A percentile compares a stretch with the other conserved stretches of the same genome.
Evolutionary conservation across 495 filamentous ascomycete genomes (phyloP).

Genomic region (Achaetomiella virescens): DNA sequence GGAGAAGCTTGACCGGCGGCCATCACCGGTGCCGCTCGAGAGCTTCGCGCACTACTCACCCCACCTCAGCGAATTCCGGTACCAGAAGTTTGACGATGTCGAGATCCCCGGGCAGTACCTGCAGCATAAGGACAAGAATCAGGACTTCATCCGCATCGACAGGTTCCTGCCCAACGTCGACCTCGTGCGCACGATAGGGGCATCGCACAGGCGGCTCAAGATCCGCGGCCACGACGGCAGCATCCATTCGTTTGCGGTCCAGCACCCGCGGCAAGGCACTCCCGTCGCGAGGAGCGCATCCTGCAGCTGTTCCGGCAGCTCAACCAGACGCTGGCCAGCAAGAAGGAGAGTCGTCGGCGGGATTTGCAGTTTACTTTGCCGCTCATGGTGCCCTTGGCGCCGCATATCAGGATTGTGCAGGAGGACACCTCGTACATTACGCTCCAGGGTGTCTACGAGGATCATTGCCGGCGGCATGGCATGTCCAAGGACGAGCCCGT

Average conservation of each 20-base stretch:
- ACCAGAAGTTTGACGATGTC: slow-evolving; percentile 96
- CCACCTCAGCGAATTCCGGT: slow-evolving; percentile 91
- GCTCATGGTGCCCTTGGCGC: slow-evolving; percentile 87
- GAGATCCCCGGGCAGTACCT: slow-evolving; percentile 97
- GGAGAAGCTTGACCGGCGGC: slow-evolving; percentile 89
- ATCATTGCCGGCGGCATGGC: slow-evolving; percentile 79
- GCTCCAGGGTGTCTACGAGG: slow-evolving; percentile 89
- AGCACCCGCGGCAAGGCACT: slow-evolving; percentile 91
- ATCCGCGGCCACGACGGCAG: slow-evolving; percentile 98
- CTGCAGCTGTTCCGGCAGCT: slow-evolving; percentile 97
- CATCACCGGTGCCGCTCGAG: slow-evolving; percentile 64
- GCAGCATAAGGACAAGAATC: slow-evolving; percentile 94
- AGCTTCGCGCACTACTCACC: slow-evolving; percentile 58
- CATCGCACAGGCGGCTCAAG: slow-evolving; percentile 85
- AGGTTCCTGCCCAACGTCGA: slow-evolving; percentile 93
- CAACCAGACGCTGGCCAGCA: slow-evolving; percentile 80
- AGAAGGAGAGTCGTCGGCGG: slow-evolving; percentile 87
- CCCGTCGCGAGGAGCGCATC: slow-evolving; percentile 88
- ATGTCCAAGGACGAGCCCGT: slow-evolving; percentile 93
- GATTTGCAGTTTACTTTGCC: slow-evolving; percentile 95
- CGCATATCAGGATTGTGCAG: slow-evolving; percentile 86
- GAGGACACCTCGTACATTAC: slow-evolving; percentile 94
- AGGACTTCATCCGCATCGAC: slow-evolving; percentile 95
- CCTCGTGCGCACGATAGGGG: slow-evolving; percentile 77
- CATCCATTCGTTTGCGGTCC: slow-evolving; percentile 87